These are phyloP conservation scores for Fomitopsis pinicola DNA, from an alignment of 1,284 basidiomycete genomes.

Conservation along the genomic window DNA sequence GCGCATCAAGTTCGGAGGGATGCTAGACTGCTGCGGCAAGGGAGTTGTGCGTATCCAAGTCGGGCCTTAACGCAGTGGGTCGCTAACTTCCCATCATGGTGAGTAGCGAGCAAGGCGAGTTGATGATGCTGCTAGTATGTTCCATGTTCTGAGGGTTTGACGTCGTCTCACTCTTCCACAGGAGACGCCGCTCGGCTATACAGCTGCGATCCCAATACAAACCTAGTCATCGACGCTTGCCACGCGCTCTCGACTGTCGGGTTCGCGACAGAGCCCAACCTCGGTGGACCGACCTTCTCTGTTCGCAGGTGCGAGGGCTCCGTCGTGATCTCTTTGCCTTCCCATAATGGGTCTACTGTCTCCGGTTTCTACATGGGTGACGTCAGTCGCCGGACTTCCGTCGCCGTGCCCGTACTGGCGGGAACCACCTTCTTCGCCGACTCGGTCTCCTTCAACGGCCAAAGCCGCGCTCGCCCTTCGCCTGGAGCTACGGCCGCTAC, in stretches of 20 bases:
- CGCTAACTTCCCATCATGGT: constrained; percentile 43
- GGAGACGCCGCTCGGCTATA: constrained; percentile 85
- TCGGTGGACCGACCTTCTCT: constrained; percentile 1
- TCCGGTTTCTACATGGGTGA: not conserved
- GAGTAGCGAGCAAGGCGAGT: constrained; percentile 77
- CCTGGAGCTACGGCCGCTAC: constrained; percentile 9
- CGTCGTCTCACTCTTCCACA: constrained; percentile 21
- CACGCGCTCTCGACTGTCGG: constrained; percentile 53
- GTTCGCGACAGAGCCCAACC: constrained; percentile 40
- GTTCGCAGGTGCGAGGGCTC: not conserved
- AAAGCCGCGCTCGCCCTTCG: constrained; percentile 3
- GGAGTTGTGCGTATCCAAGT: constrained; percentile 46
- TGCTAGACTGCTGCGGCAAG: constrained; percentile 86
- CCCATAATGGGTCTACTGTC: not conserved
- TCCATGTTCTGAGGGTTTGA: not conserved
- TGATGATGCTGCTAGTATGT: constrained; percentile 54
- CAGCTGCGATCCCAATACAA: constrained; percentile 55
- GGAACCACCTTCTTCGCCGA: not conserved
- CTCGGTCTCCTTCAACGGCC: not conserved
- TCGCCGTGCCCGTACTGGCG: constrained; percentile 1
- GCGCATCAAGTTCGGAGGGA: constrained; percentile 82
- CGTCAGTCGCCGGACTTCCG: constrained; percentile 1
- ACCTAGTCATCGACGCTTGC: constrained; percentile 60
- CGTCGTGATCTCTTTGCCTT: constrained; percentile 8
- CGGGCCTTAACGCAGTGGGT: constrained; percentile 5